Evolutionary conservation across 768 basidiomycete genomes (phyloP).

Genomic region (Russula ochroleuca): DNA sequence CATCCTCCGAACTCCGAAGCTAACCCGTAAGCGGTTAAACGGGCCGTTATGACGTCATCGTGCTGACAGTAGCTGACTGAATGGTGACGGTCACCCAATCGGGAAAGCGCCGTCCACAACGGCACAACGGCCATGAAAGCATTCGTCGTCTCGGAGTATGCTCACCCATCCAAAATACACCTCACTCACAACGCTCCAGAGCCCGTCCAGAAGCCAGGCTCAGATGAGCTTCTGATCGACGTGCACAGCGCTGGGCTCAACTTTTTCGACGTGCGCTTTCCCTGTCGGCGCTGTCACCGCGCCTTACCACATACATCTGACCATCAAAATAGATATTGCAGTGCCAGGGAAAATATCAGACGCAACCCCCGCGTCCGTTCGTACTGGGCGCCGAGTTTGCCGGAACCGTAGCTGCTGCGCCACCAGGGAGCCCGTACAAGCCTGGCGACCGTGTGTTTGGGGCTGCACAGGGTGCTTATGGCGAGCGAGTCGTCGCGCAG

Average conservation of each 20-base stretch:
- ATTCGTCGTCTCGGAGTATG: slow-evolving; percentile 56
- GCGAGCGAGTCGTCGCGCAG: slow-evolving; percentile 63
- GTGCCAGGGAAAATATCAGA: slow-evolving; percentile 85
- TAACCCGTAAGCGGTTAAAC: no score
- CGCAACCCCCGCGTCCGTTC: slow-evolving; percentile 81
- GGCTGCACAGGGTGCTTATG: slow-evolving; percentile 70
- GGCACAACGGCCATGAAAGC: slow-evolving; percentile 56
- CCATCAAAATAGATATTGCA: slow-evolving; percentile 66
- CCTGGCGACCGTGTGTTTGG: slow-evolving; percentile 90
- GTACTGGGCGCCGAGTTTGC: slow-evolving; percentile 82
- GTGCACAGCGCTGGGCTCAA: slow-evolving; percentile 46
- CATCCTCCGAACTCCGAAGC: no score
- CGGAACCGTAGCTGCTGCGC: slow-evolving; percentile 80
- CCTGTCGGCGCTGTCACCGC: neutral
- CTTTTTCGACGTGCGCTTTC: slow-evolving; percentile 41
- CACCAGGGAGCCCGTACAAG: slow-evolving; percentile 69
- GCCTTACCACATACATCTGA: neutral
- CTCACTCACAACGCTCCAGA: slow-evolving; percentile 38
- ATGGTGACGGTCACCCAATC: no score
- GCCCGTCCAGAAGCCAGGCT: slow-evolving; percentile 38
- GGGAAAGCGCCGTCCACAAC: no score
- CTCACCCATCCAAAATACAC: slow-evolving; percentile 42
- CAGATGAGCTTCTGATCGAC: slow-evolving; percentile 47
- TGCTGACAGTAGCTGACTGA: no score
- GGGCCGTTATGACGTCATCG: no score